Base-by-base conservation (phyloP, 768 basidiomycete species). In the Leucocoprinus leucothites region DNA sequence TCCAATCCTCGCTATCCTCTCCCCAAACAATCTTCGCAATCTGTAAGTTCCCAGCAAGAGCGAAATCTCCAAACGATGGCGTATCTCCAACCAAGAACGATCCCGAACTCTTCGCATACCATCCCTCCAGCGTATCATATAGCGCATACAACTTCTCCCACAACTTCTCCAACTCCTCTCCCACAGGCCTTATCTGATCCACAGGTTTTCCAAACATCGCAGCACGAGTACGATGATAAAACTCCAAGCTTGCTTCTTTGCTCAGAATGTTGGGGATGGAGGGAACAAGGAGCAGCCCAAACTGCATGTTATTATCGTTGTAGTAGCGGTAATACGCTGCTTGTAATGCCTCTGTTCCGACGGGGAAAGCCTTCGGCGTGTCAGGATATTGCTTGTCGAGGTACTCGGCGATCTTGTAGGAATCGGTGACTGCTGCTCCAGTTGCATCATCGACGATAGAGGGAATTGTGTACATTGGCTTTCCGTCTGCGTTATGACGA, bases 391-490 rank as follows among this genome's bases (percentile, higher is more conserved):
- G 61, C 2, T 68, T 63, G 51, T 80, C 79, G 56, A 80, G 66
- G 61, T 81, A 78, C 9, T 67, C 53, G 0, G 71, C 77, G 51
- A 80, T 79, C 42, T 4, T n/a, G 21, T 26, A 45, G 25, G 19
- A 45, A 22, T 45, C 43, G 6, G 21, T 45, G 25, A 21, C 43
- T 7, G 65, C 53, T 1, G 62, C 57, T 5, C 68, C 69, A 3
- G 77, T 80, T 34, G 64, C 63, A 0, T 73, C 71, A 60, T 84
- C 82, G 59, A 75, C 61, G 52, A 85, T 80, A 24, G 74, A 69
- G 0, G 84, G 82, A 0, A 81, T 65, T 13, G 78, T 81, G 64
- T 81, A 80, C 35, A 57, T 55, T 0, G 63, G 69, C 8, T 47
- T 48, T 1, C 73, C 73, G 46, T 75, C 70, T 1, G 63, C 55